Evolutionary conservation across 169 alveolate genomes (phyloP).

Genomic region (Theileria orientalis): DNA sequence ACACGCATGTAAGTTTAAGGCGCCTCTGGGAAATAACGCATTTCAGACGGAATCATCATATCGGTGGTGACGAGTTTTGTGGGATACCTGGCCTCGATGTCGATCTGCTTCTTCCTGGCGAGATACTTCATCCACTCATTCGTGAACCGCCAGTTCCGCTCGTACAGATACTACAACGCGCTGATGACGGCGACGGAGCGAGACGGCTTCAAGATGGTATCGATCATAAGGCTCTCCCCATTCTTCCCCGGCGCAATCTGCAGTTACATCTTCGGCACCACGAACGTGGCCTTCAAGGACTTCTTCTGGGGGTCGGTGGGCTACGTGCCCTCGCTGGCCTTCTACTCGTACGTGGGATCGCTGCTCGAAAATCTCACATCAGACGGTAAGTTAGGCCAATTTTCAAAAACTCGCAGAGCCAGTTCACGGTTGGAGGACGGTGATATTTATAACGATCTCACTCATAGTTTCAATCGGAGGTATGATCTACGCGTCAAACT

Average conservation of each 20-base stretch:
- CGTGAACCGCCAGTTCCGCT: conserved; percentile 26
- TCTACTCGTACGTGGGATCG: conserved; percentile 52
- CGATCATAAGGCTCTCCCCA: conserved; percentile 63
- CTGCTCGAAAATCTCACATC: conserved; percentile 35
- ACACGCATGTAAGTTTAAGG: conserved; percentile 8
- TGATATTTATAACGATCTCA: conserved; percentile 11
- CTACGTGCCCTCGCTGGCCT: conserved; percentile 39
- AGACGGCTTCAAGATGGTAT: conserved; percentile 50
- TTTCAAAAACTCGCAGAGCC: background rate
- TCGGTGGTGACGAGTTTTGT: conserved; percentile 30
- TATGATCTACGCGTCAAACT: conserved; percentile 37
- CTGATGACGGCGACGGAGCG: conserved; percentile 44
- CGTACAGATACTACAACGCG: conserved; percentile 51
- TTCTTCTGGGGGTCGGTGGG: conserved; percentile 46
- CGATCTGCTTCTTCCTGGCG: conserved; percentile 52
- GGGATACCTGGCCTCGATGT: conserved; percentile 47
- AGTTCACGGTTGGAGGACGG: conserved; percentile 27
- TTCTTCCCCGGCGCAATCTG: conserved; percentile 60
- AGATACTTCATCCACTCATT: conserved; percentile 33
- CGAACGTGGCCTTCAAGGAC: conserved; percentile 30
- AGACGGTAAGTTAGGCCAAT: conserved; percentile 13
- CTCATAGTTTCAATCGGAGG: conserved; percentile 32
- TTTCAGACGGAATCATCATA: conserved; percentile 35
- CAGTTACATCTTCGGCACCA: conserved; percentile 63
- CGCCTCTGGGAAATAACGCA: background rate